Evolutionary conservation across 345 rosid species (phyloP), one percentile per base, ranked within the genome.

Genomic region (Pseudoturritis turrita): DNA sequence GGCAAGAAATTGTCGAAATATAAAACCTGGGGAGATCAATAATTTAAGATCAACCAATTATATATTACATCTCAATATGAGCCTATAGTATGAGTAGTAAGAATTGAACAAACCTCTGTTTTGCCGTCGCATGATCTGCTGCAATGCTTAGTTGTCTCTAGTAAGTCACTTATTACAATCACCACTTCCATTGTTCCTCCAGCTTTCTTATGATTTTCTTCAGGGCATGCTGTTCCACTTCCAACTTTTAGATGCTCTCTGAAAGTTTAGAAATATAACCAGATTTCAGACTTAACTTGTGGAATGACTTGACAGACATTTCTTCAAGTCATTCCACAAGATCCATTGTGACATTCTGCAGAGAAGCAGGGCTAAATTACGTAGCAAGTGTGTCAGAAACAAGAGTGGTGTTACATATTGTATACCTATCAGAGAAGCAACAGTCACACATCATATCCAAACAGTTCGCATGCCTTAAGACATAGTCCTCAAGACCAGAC

Each of bases 241-340:
- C 99, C 96, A 72, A 82, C 69, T 83, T 87, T 91, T 41, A 87
- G 89, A 81, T 79, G 62, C 56, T 81, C 88, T 83, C 97, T 95
- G 57, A 81, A 64, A 73, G 10, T 50, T 29, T 50, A 70, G n/a
- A 40, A 76, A 33, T 47, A 60, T 40, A 55, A 22, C 60, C 23
- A 45, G 33, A 47, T 23, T 45, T 60, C 44, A 55, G 46, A 67
- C 28, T 12, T 31, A 12, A 58, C n/a, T n/a, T 15, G 9, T 66
- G 17, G n/a, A 58, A 41, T 66, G 37, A 66, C 72, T 57, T 5
- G 44, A 19, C 50, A 44, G 23, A 55, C 22, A 54, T 21, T 62
- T 35, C 46, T 54, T 44, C 64, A 2, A 45, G n/a, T 5, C n/a
- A n/a, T n/a, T n/a, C n/a, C n/a, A n/a, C n/a, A n/a, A n/a, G n/a